Percentiles rank a stretch among this genome's conserved stretches.
Conservation (phyloP, 2,329 filamentous ascomycete species). For the Xylaria sp. region DNA sequence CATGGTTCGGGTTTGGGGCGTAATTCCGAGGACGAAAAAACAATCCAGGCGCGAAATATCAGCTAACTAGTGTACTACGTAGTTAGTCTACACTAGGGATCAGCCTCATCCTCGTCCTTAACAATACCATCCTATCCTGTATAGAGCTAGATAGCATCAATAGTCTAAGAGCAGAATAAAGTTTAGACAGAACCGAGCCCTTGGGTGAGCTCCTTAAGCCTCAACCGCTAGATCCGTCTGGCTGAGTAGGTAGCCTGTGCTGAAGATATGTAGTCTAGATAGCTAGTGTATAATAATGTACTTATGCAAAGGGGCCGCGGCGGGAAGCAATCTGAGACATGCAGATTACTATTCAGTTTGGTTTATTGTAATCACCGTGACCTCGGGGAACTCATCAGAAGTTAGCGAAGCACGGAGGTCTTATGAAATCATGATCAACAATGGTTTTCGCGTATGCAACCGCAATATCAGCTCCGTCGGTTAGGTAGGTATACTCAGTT, state of each 20-base stretch:
- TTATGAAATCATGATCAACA: slow-evolving; percentile 9
- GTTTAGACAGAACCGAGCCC: slow-evolving; percentile 13
- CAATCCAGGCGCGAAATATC: background rate
- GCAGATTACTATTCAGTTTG: slow-evolving; percentile 6
- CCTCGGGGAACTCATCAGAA: background rate
- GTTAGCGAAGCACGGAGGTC: background rate
- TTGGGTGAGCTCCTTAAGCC: background rate
- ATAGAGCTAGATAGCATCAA: background rate
- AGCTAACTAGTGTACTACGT: background rate
- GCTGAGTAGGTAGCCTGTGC: background rate
- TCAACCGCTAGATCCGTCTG: background rate
- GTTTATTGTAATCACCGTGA: background rate
- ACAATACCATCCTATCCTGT: background rate
- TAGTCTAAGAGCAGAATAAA: background rate
- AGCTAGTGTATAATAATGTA: background rate
- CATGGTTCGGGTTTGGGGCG: background rate
- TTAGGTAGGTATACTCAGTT: background rate
- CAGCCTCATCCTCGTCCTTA: background rate
- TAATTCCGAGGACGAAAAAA: background rate
- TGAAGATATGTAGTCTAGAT: background rate
- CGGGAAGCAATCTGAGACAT: slow-evolving; percentile 7
- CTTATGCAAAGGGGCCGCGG: slow-evolving; percentile 5
- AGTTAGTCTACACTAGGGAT: background rate
- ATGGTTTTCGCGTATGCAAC: background rate
- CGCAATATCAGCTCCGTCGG: slow-evolving; percentile 11